Evolutionary conservation across 805 yeast species (phyloP).

Genomic region (Tetrapisispora phaffii): DNA sequence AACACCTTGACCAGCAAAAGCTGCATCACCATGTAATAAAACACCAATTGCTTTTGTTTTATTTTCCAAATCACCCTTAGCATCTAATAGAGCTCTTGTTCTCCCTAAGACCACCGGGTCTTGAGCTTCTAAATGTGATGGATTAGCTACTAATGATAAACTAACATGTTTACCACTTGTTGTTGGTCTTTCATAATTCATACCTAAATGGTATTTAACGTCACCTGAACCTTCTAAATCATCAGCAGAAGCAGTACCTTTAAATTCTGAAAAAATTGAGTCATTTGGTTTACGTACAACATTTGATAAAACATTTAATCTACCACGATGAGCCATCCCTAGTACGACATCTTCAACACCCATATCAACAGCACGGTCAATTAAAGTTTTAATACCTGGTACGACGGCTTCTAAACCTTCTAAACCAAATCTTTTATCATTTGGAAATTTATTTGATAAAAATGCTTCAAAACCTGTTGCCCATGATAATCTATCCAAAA

Average conservation of each 20-base stretch:
- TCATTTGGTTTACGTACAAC: conserved; percentile 98
- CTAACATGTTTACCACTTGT: conserved; percentile 95
- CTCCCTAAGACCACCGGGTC: conserved; percentile 98
- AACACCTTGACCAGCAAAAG: conserved; percentile 97
- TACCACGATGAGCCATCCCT: conserved; percentile 99
- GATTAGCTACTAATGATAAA: conserved; percentile 94
- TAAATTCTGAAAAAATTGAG: conserved; percentile 91
- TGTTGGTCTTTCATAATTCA: conserved; percentile 98
- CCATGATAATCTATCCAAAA: conserved; percentile 94
- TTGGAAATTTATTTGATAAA: conserved; percentile 91
- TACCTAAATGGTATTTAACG: conserved; percentile 97
- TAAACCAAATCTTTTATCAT: conserved; percentile 95
- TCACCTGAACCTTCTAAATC: conserved; percentile 88
- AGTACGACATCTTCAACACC: conserved; percentile 95
- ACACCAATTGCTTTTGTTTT: conserved; percentile 85
- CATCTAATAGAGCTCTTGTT: conserved; percentile 91
- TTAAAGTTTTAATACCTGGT: conserved; percentile 93
- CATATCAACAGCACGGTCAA: conserved; percentile 82
- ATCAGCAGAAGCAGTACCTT: conserved; percentile 72
- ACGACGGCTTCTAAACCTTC: conserved; percentile 97
- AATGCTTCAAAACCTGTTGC: conserved; percentile 88
- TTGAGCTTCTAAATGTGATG: conserved; percentile 97
- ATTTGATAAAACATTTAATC: conserved; percentile 93
- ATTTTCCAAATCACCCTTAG: conserved; percentile 74
- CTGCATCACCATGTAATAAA: conserved; percentile 97